Percentiles rank a stretch among this genome's conserved stretches.
Conservation (phyloP, 495 filamentous ascomycete genomes). For the Trichoderma reesei region DNA sequence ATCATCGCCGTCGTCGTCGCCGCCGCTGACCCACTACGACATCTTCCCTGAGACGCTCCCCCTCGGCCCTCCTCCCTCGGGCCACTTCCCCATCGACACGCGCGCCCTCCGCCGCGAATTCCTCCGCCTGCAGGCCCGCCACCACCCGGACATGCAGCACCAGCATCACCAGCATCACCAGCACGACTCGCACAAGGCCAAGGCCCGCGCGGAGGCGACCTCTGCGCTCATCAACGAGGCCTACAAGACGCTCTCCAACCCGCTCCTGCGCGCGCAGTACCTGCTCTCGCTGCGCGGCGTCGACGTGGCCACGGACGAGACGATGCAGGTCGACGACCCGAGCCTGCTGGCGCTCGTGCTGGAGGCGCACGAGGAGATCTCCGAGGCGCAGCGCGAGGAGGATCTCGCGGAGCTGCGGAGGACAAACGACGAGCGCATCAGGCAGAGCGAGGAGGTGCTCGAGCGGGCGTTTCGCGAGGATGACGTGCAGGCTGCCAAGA, state of each 20-base stretch:
- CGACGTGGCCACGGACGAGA: slow-evolving; percentile 70
- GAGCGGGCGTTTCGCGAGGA: slow-evolving; percentile 53
- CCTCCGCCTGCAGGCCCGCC: slow-evolving; percentile 63
- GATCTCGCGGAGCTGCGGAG: slow-evolving; percentile 49
- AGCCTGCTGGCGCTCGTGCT: slow-evolving; percentile 79
- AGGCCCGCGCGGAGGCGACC: slow-evolving; percentile 56
- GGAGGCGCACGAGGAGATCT: slow-evolving; percentile 77
- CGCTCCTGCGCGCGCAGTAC: slow-evolving; percentile 76
- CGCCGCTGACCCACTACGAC: slow-evolving; percentile 48
- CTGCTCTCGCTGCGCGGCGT: slow-evolving; percentile 61
- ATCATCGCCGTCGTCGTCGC: not conserved
- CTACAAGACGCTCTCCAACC: slow-evolving; percentile 69
- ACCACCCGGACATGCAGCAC: slow-evolving; percentile 86
- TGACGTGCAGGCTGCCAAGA: slow-evolving; percentile 55
- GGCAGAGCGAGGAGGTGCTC: slow-evolving; percentile 46
- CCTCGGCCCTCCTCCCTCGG: slow-evolving; percentile 64
- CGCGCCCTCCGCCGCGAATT: slow-evolving; percentile 70
- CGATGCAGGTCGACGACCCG: slow-evolving; percentile 55
- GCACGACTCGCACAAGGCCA: slow-evolving; percentile 28
- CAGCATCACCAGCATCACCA: too few species aligned
- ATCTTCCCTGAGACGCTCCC: slow-evolving; percentile 81
- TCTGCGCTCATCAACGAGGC: slow-evolving; percentile 80
- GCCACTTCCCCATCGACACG: slow-evolving; percentile 64
- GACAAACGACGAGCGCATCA: slow-evolving; percentile 60
- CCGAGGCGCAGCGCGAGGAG: slow-evolving; percentile 57